These are phyloP conservation scores for Clonostachys chloroleuca DNA, from an alignment of 2,329 filamentous ascomycete species.

Conservation along the genomic window DNA sequence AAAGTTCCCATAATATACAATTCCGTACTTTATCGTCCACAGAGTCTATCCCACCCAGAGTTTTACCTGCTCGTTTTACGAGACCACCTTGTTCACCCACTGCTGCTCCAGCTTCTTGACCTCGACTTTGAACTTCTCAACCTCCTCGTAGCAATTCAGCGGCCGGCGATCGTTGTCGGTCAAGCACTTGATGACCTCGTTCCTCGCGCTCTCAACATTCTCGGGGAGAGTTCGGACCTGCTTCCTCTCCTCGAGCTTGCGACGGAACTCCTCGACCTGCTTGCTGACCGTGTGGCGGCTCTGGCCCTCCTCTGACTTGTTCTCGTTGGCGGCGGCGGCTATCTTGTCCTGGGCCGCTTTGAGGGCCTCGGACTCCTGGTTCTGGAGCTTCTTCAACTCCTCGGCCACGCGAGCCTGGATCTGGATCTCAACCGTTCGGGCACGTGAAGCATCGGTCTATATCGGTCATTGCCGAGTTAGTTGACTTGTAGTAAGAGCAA, in stretches of 20 bases:
- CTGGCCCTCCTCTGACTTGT: constrained; percentile 19
- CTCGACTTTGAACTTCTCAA: constrained; percentile 85
- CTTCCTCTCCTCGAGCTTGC: constrained; percentile 58
- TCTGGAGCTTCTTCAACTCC: constrained; percentile 77
- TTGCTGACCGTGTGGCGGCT: constrained; percentile 48
- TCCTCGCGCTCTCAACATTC: constrained; percentile 68
- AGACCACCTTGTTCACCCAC: constrained; percentile 81
- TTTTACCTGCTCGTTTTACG: constrained; percentile 15
- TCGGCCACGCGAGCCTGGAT: constrained; percentile 82
- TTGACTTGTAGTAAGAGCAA: too few species aligned
- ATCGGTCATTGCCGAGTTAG: constrained; percentile 3
- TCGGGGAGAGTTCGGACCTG: constrained; percentile 66
- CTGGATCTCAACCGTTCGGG: constrained; percentile 78
- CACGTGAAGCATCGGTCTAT: constrained; percentile 84
- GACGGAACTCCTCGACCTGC: constrained; percentile 54
- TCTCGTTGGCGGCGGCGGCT: constrained; percentile 44
- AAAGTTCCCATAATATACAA: constrained; percentile 5
- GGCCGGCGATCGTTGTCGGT: constrained; percentile 80
- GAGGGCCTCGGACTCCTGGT: constrained; percentile 66
- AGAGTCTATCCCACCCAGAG: too few species aligned
- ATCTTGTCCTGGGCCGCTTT: constrained; percentile 63
- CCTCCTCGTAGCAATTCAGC: constrained; percentile 91
- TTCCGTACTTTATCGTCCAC: not conserved
- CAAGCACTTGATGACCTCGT: constrained; percentile 75
- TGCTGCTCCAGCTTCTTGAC: constrained; percentile 79